These are phyloP conservation scores for Trifolium subterraneum DNA, from an alignment of 306 rosid genomes.

Conservation along the genomic window DNA sequence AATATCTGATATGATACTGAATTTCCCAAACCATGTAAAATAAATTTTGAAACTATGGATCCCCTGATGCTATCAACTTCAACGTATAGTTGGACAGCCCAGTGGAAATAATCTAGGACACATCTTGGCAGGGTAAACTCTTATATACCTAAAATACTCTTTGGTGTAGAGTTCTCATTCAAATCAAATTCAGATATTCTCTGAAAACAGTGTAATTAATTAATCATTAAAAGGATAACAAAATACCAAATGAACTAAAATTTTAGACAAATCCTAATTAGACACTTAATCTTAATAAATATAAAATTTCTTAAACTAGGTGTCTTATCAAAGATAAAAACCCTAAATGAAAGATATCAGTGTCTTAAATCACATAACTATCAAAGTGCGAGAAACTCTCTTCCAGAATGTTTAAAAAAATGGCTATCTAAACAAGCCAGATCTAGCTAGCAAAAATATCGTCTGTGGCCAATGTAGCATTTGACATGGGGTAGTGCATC, in stretches of 20 bases:
- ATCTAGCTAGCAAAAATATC: neutral
- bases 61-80: too few relatives aligned
- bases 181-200: neutral
- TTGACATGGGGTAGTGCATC: neutral
- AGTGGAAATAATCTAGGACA: too few relatives aligned
- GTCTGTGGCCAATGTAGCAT: neutral
- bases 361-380: neutral
- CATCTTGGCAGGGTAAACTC: too few relatives aligned
- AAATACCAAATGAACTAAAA: neutral
- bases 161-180: neutral
- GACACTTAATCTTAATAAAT: neutral
- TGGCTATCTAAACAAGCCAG: constrained; percentile 1
- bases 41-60: too few relatives aligned
- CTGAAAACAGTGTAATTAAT: neutral
- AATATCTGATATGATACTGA: too few relatives aligned
- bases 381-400: neutral
- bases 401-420: neutral
- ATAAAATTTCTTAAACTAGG: neutral
- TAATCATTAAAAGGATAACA: neutral
- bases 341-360: neutral
- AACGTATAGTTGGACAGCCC: too few relatives aligned
- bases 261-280: constrained; percentile 1
- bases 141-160: constrained; percentile 1
- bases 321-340: neutral
- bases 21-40: too few relatives aligned